phyloP scores from a whole-genome alignment of 2,329 filamentous ascomycete genomes.

The Cryphonectria carpinicola region DNA sequence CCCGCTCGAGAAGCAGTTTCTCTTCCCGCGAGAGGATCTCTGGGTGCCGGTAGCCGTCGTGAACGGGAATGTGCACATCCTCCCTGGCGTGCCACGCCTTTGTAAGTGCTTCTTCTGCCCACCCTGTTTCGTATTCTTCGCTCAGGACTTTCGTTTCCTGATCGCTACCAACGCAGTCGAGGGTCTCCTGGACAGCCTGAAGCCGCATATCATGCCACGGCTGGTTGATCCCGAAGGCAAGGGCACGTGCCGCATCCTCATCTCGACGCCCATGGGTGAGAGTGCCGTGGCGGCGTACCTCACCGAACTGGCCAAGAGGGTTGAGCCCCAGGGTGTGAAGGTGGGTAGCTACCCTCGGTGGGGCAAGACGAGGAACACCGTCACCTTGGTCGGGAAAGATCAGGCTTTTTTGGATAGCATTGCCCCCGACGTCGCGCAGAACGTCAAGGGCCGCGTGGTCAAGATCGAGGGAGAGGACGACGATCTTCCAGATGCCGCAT shows the following conservation, averaged over 20 bases:
- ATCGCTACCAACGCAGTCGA: constrained; percentile 56
- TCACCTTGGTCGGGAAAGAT: constrained; percentile 82
- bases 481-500: constrained; percentile 35
- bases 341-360: constrained; percentile 94
- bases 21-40: constrained; percentile 79
- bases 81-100: constrained; percentile 85
- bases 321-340: constrained; percentile 79
- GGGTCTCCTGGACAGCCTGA: constrained; percentile 75
- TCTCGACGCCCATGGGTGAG: constrained; percentile 87
- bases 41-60: constrained; percentile 92
- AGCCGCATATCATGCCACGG: constrained; percentile 70
- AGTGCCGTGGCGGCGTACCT: constrained; percentile 83
- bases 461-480: constrained; percentile 73
- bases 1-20: constrained; percentile 69
- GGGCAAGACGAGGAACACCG: constrained; percentile 85
- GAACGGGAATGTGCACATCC: constrained; percentile 90
- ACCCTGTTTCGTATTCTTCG: not conserved
- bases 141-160: not conserved
- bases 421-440: constrained; percentile 75
- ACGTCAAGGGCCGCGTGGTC: constrained; percentile 74
- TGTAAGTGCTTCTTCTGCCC: constrained; percentile 51
- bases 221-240: constrained; percentile 80
- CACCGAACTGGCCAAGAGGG: constrained; percentile 74
- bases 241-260: constrained; percentile 75
- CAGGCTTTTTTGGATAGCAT: constrained; percentile 77